phyloP scores from a whole-genome alignment of 2,329 filamentous ascomycete genomes.

The Chalaropsis ovoidea region DNA sequence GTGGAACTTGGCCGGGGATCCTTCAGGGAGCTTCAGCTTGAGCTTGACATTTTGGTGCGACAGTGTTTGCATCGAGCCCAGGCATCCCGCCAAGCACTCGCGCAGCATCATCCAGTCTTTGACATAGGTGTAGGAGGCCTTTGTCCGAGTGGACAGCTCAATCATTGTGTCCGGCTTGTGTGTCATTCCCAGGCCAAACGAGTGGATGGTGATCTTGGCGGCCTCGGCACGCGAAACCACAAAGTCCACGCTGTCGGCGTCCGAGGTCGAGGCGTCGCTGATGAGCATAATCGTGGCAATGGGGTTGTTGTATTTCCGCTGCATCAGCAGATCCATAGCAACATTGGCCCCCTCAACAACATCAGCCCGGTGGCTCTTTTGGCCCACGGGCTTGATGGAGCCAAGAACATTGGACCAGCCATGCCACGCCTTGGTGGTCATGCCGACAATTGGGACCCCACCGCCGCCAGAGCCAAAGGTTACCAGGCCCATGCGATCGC shows the following conservation, averaged over 20 bases:
- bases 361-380: slow-evolving; percentile 92
- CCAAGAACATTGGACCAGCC: slow-evolving; percentile 81
- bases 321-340: slow-evolving; percentile 97
- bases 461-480: slow-evolving; percentile 93
- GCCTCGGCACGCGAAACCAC: slow-evolving; percentile 94
- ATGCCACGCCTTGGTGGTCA: slow-evolving; percentile 90
- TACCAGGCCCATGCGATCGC: slow-evolving; percentile 92
- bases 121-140: slow-evolving; percentile 94
- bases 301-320: slow-evolving; percentile 89
- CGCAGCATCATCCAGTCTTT: slow-evolving; percentile 99
- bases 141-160: slow-evolving; percentile 86
- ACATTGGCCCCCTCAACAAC: slow-evolving; percentile 96
- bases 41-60: slow-evolving; percentile 99
- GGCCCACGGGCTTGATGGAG: slow-evolving; percentile 84
- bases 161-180: slow-evolving; percentile 99
- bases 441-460: slow-evolving; percentile 89
- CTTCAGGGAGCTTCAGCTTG: slow-evolving; percentile 85
- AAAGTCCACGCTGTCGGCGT: slow-evolving; percentile 92
- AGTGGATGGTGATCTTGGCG: slow-evolving; percentile 93
- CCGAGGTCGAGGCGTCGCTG: slow-evolving; percentile 90
- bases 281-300: slow-evolving; percentile 93
- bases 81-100: slow-evolving; percentile 85
- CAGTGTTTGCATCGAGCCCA: slow-evolving; percentile 81
- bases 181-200: slow-evolving; percentile 89
- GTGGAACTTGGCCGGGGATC: slow-evolving; percentile 94